Conservation (phyloP, 176 grass and related monocot genomes). For the Pontederia crassipes region DNA sequence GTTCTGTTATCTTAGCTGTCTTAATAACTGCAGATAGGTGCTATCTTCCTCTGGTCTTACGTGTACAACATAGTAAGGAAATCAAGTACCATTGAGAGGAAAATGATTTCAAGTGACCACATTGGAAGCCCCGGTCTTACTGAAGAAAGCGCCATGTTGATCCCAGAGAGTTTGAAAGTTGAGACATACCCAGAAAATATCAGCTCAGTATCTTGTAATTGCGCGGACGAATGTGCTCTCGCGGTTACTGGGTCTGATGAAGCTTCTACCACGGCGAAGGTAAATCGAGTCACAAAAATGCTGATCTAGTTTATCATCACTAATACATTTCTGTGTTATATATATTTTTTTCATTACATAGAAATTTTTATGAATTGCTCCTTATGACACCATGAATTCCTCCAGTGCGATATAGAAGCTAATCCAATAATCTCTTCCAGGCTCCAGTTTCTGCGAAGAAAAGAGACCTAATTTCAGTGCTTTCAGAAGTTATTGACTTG, state of each 20-base stretch:
- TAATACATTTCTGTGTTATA: too few relatives aligned
- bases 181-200: too few relatives aligned
- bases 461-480: constrained; percentile 3
- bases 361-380: too few relatives aligned
- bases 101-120: neutral
- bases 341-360: too few relatives aligned
- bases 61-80: constrained; percentile 58
- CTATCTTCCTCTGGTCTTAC: constrained; percentile 61
- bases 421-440: constrained; percentile 17
- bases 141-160: neutral
- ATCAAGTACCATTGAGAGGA: constrained; percentile 23
- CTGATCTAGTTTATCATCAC: neutral
- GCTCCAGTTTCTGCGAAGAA: constrained; percentile 24
- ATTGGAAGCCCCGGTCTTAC: constrained; percentile 7
- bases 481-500: constrained; percentile 36
- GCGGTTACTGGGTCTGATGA: constrained; percentile 15
- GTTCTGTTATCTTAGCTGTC: neutral
- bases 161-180: too few relatives aligned
- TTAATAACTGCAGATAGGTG: constrained; percentile 47
- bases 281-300: constrained; percentile 3
- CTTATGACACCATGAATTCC: too few relatives aligned
- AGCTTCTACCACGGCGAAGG: constrained; percentile 25
- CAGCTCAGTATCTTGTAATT: neutral
- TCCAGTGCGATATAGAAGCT: too few relatives aligned
- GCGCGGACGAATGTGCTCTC: constrained; percentile 7